Base-by-base conservation (phyloP, 2,329 filamentous ascomycete species). In the Cytospora mali region DNA sequence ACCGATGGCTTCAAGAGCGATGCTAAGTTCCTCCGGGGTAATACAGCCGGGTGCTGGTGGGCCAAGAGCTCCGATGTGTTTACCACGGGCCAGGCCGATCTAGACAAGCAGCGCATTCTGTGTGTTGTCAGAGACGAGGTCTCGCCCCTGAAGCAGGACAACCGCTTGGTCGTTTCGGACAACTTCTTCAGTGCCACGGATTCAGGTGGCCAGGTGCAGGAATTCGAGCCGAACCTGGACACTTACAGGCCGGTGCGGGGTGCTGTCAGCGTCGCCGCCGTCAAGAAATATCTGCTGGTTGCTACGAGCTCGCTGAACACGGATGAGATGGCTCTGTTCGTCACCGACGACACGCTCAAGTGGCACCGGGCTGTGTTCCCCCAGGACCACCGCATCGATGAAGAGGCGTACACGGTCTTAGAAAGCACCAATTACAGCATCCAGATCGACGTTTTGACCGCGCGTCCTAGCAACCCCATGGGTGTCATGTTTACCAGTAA, bases 361-460 rank as follows among this genome's bases (percentile, higher is more conserved):
- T 99, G 95, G 95, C 93, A 98, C 74, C 88, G 93, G 58, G 94
- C 94, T 64, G 86, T 96, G 72, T 98, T 99, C 75, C 89, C 88
- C 9, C 86, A 87, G 51, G 88, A 91, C 66, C 93, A 97, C 74
- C 91, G 82, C 49, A 76, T 93, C 70, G 84, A 92, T 66, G 90
- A 97, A 73, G 86, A 94, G 72, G 92, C 91, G 3, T 99, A 97
- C 75, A 99, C 95, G 0, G 85, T 99, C 54, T 83, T 99, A 48
- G 94, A 98, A 77, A 95, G 93, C 71, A 98, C 95, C 49, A 94
- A 97, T 73, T 97, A 99, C 80, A 97, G 94, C 79, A 93, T 99
- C 69, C 94, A 98, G 76, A 88, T 99, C 61, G 93, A 98, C 75
- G 93, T 98, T 66, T 88, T 94, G 84, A 92, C 89, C 1, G 81